Evolutionary conservation across 371 early-diverging fungal species (phyloP).

Genomic region (Globomyces sp.): DNA sequence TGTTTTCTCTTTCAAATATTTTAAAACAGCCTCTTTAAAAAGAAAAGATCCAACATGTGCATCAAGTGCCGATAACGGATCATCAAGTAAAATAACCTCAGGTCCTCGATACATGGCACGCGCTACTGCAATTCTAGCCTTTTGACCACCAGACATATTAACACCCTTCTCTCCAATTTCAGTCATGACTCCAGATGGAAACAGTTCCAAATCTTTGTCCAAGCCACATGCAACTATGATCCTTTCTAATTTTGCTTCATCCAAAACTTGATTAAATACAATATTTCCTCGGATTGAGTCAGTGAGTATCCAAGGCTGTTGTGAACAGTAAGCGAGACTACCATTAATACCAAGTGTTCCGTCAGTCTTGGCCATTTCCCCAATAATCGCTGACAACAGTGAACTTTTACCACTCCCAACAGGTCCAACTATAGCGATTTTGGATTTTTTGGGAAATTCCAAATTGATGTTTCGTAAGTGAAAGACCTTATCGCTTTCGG

Average conservation of each 20-base stretch:
- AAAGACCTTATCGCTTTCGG: neutral
- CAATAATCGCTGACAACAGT: slow-evolving; percentile 36
- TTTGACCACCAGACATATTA: slow-evolving; percentile 36
- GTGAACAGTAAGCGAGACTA: slow-evolving; percentile 81
- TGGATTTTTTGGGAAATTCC: neutral
- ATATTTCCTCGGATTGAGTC: slow-evolving; percentile 85
- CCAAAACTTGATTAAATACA: slow-evolving; percentile 45
- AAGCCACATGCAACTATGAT: slow-evolving; percentile 9
- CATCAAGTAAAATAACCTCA: slow-evolving; percentile 76
- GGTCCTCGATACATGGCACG: slow-evolving; percentile 69
- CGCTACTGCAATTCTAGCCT: slow-evolving; percentile 30
- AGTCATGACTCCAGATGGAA: slow-evolving; percentile 31
- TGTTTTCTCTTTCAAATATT: slow-evolving; percentile 58
- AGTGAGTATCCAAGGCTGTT: slow-evolving; percentile 89
- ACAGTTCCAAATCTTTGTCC: slow-evolving; percentile 18
- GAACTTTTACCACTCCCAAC: slow-evolving; percentile 44
- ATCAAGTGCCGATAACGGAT: slow-evolving; percentile 81
- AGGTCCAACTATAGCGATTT: slow-evolving; percentile 41
- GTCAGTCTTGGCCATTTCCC: slow-evolving; percentile 24
- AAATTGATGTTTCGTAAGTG: slow-evolving; percentile 1
- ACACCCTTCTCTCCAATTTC: slow-evolving; percentile 40
- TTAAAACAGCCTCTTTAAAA: slow-evolving; percentile 74
- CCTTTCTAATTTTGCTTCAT: slow-evolving; percentile 7
- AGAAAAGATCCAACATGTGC: slow-evolving; percentile 81
- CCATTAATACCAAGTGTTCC: slow-evolving; percentile 68